Evolutionary conservation across 495 filamentous ascomycete species (phyloP), one percentile per base, ranked within the genome.

Genomic region (Hypoxylon cercidicola): DNA sequence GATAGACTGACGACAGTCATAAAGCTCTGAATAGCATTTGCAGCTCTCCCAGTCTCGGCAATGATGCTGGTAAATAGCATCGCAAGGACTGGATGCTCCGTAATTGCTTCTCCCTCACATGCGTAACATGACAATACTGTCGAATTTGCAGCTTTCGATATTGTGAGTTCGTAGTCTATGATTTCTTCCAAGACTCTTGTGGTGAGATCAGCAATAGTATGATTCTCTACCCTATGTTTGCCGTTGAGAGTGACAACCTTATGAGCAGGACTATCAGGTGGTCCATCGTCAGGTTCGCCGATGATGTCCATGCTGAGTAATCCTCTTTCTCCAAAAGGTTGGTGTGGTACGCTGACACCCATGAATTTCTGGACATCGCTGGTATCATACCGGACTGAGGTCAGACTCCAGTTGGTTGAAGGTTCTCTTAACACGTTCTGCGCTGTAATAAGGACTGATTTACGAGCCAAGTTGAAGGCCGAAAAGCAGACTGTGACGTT

Each of bases 401-500:
- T 13, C 10, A 47, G 4, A 2, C 3, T 25, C 44, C 44, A 47
- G 10, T 47, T 47, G 5, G 19, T 11, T 4, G 19, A 12, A 2
- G 20, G 44, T 18, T 47, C 44, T 23, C 44, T 2, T 23, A 47
- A 28, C 4, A 11, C 13, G 11, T 19, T 45, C 1, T 15, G 18
- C 0, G 55, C 25, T 6, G 55, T 35, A n/a, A 59, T 49, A 0
- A 37, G 10, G 4, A 50, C 30, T 12, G 7, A 50, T 30, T 15
- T 28, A 8, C 46, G 15, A 3, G 39, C 55, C 0, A 20, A 12
- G 7, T 50, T 35, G 15, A 49, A 50, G 9, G 18, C 25, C 13
- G 55, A 49, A n/a, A 59, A 50, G 30, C 55, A 59, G 8, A 59
- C n/a, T 19, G 55, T 28, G 1, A 45, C 34, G 21, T 50, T 50